phyloP scores from a whole-genome alignment of 2,329 filamentous ascomycete genomes.

The Exophiala mesophila region DNA sequence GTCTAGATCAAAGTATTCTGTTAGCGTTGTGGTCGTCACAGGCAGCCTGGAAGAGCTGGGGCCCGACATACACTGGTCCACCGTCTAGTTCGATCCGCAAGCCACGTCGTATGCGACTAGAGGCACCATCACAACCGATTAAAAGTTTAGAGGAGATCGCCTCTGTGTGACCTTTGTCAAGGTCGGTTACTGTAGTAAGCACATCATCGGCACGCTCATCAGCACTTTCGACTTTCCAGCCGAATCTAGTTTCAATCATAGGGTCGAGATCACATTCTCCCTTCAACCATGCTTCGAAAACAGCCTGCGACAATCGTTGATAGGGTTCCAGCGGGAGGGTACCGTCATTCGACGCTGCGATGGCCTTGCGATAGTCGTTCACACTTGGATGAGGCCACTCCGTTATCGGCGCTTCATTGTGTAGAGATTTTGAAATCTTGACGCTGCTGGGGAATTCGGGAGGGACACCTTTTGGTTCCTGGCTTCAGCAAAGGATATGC shows the following conservation, averaged over 20 bases:
- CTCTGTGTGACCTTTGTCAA: slow-evolving; percentile 14
- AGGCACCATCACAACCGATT: slow-evolving; percentile 31
- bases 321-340: slow-evolving; percentile 30
- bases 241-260: slow-evolving; percentile 28
- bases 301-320: slow-evolving; percentile 32
- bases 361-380: slow-evolving; percentile 21
- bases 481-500: not conserved
- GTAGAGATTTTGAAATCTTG: slow-evolving; percentile 6
- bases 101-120: slow-evolving; percentile 25
- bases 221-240: slow-evolving; percentile 26
- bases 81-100: slow-evolving; percentile 28
- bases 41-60: not conserved
- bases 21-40: slow-evolving; percentile 1
- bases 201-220: slow-evolving; percentile 23
- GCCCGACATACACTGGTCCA: slow-evolving; percentile 27
- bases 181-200: slow-evolving; percentile 19
- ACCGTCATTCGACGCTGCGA: slow-evolving; percentile 32
- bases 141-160: slow-evolving; percentile 25
- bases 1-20: slow-evolving; percentile 12
- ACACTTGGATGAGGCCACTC: slow-evolving; percentile 12
- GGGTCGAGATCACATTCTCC: slow-evolving; percentile 23
- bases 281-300: slow-evolving; percentile 36
- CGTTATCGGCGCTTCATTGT: slow-evolving; percentile 9
- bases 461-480: slow-evolving; percentile 3
- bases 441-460: not conserved